Conservation (phyloP, 306 rosid species). For the Spatholobus suberectus region DNA sequence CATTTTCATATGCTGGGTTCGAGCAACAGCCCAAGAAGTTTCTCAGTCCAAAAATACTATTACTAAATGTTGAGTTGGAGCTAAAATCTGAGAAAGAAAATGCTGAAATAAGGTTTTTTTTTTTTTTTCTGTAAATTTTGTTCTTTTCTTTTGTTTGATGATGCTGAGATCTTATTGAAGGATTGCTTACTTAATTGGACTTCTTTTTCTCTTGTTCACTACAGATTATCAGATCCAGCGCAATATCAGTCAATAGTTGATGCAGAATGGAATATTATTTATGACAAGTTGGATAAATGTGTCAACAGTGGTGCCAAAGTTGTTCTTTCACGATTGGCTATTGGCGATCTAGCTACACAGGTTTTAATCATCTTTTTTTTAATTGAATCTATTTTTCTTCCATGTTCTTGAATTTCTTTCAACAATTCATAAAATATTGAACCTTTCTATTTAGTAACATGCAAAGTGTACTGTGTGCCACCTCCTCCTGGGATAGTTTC, state of each 20-base stretch:
- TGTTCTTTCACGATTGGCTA: slow-evolving; percentile 96
- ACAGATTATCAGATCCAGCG: slow-evolving; percentile 94
- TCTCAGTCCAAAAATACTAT: slow-evolving; percentile 74
- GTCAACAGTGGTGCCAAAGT: slow-evolving; percentile 95
- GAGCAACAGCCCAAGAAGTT: slow-evolving; percentile 99
- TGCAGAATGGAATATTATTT: slow-evolving; percentile 99
- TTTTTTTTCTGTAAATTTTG: neutral
- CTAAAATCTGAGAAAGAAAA: slow-evolving; percentile 99
- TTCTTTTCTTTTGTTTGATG: slow-evolving; percentile 5
- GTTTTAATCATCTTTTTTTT: slow-evolving; percentile 44
- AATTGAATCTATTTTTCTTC: neutral
- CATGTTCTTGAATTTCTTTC: slow-evolving; percentile 23
- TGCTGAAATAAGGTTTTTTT: slow-evolving; percentile 90
- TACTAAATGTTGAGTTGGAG: slow-evolving; percentile 91
- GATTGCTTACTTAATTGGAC: slow-evolving; percentile 4
- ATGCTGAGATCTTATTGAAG: neutral
- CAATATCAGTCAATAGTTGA: slow-evolving; percentile 98
- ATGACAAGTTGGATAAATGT: slow-evolving; percentile 95
- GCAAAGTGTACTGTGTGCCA: neutral
- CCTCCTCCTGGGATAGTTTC: neutral
- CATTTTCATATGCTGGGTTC: slow-evolving; percentile 98
- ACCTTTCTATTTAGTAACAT: slow-evolving; percentile 4
- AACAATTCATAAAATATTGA: neutral
- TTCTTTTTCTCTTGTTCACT: slow-evolving; percentile 23
- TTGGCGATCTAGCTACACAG: slow-evolving; percentile 98